Base-by-base conservation (phyloP, 2,329 filamentous ascomycete species). In the Aspergillus ochraceus region DNA sequence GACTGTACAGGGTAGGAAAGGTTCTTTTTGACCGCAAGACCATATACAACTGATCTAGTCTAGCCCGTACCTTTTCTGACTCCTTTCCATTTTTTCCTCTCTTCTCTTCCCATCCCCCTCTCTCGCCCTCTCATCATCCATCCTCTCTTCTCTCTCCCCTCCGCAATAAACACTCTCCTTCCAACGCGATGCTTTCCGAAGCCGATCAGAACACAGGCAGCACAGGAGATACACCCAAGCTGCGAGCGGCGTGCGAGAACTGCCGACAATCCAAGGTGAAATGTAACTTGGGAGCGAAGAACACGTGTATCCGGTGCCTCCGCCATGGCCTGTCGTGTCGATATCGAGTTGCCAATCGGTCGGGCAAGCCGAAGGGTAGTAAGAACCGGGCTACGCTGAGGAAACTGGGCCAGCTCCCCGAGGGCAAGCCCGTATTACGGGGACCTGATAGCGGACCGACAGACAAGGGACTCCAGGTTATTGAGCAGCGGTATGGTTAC, bases 261-360 rank as follows among this genome's bases (percentile, higher is more conserved):
- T 76, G 74, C 65, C 68, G 74, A 32, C 74, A 76, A 60, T 76
- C 74, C 29, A 76, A 76, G 58, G 74, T 76, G 49, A 76, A 76
- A 64, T 76, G 74, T 64, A 74, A 74, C 55, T 46, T 75, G 42
- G 74, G 72, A 2, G 71, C 72, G 49, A 74, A 74, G 53, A 70
- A 70, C 49, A 67, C 70, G n/a, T 76, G 74, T 63, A 71, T 71
- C 45, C 73, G 74, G 14, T 76, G 74, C 63, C 67, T 73, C 36
- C 74, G 74, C 17, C 73, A 76, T 60, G 74, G 74, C 9, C 60
- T 76, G 49, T 69, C 70, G 51, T 76, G 74, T 57, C 71, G 70
- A 60, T 76, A 76, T 58, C 71, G 74, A 39, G 70, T 74, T 55
- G 74, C 74, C 50, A 76, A 75, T 59, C 72, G 74, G 26, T 76